These are phyloP conservation scores for Asterochloris sp. DNA, from an alignment of 139 green algal genomes.

Conservation along the genomic window DNA sequence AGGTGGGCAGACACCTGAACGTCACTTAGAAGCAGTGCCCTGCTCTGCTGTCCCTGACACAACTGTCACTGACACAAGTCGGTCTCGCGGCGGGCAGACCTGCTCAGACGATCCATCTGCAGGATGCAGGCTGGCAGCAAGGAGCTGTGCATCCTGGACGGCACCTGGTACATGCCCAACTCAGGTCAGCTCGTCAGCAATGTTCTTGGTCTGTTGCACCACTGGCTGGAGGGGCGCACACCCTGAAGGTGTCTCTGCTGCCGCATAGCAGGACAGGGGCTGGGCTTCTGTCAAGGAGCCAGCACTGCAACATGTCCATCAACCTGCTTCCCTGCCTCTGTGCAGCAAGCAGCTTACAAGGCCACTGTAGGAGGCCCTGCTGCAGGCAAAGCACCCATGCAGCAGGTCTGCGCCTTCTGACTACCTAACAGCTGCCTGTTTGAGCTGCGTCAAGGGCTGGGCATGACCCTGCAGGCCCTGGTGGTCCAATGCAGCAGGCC, in stretches of 20 bases:
- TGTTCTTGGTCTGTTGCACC: background rate
- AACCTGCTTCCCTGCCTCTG: background rate
- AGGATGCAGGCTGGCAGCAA: background rate
- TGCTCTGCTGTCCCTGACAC: background rate
- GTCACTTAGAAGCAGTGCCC: background rate
- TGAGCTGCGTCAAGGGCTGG: background rate
- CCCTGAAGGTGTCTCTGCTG: background rate
- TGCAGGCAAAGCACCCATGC: background rate
- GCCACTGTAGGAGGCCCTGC: background rate
- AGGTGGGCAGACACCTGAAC: background rate
- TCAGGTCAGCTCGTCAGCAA: conserved; percentile 15
- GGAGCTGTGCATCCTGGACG: conserved; percentile 65
- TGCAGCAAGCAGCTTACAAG: background rate
- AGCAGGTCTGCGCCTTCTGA: background rate
- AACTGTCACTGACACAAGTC: too few species aligned
- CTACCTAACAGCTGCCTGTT: background rate
- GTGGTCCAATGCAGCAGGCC: background rate
- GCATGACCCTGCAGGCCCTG: background rate
- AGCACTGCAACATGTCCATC: background rate
- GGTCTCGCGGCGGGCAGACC: background rate
- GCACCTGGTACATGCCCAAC: conserved; percentile 71
- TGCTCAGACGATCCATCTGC: background rate
- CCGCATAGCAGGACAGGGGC: background rate
- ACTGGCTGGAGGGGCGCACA: background rate
- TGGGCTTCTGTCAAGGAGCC: background rate